Percentiles rank a stretch among this genome's conserved stretches.
Evolutionary conservation across 768 basidiomycete species (phyloP).

Genomic region (Hygrophoropsis aurantiaca): DNA sequence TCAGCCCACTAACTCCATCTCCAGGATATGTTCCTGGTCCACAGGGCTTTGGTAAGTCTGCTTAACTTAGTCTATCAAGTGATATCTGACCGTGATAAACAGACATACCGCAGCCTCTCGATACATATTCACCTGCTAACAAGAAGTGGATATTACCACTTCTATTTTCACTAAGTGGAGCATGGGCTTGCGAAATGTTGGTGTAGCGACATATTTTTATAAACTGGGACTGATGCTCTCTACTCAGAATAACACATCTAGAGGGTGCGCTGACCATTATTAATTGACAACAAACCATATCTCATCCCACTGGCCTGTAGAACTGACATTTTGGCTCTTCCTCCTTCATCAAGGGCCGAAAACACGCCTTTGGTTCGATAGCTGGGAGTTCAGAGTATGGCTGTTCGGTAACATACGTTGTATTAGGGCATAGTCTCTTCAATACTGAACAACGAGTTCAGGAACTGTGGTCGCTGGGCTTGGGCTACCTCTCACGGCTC

Average conservation of each 20-base stretch:
- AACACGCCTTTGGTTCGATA: slow-evolving; percentile 75
- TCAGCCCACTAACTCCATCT: neutral
- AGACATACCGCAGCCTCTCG: slow-evolving; percentile 62
- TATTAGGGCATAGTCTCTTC: neutral
- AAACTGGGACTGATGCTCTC: neutral
- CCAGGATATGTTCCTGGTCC: slow-evolving; percentile 14
- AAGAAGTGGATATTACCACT: slow-evolving; percentile 64
- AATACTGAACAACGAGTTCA: slow-evolving; percentile 21
- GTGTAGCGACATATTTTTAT: slow-evolving; percentile 20
- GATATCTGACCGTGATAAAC: slow-evolving; percentile 6
- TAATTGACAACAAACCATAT: neutral
- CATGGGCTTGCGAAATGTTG: slow-evolving; percentile 79
- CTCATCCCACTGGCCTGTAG: slow-evolving; percentile 35
- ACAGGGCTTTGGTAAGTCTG: slow-evolving; percentile 12
- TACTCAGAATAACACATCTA: slow-evolving; percentile 68
- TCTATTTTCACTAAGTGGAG: slow-evolving; percentile 67
- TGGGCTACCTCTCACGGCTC: slow-evolving; percentile 70
- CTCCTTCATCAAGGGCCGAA: slow-evolving; percentile 73
- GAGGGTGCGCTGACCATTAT: slow-evolving; percentile 56
- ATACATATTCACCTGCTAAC: slow-evolving; percentile 45
- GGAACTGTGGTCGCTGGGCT: slow-evolving; percentile 65
- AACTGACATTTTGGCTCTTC: slow-evolving; percentile 82
- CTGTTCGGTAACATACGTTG: slow-evolving; percentile 50
- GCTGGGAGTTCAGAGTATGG: slow-evolving; percentile 79
- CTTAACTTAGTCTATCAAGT: neutral